Conservation (phyloP, 202 grass and related monocot species). For the Schoenoplectus tabernaemontani region DNA sequence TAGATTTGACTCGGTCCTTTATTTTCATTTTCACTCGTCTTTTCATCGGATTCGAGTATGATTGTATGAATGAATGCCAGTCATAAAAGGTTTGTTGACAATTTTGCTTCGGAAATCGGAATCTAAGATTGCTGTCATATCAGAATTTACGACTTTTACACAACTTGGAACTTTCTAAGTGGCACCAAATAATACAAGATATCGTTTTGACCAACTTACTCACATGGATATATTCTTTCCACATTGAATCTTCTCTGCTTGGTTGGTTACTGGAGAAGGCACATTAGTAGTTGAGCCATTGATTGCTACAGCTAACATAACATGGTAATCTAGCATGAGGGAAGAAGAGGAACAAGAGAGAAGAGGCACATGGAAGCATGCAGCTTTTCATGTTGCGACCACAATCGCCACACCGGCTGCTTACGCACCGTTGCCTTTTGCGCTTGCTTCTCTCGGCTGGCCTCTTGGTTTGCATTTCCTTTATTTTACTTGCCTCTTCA, state of each 20-base stretch:
- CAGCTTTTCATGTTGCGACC: constrained; percentile 62
- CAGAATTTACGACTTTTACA: not conserved
- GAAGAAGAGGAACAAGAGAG: constrained; percentile 13
- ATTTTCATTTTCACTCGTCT: not conserved
- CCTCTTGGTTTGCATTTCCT: constrained; percentile 35
- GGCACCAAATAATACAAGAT: not conserved
- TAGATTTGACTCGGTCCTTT: not conserved
- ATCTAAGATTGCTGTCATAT: not conserved
- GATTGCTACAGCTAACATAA: not conserved
- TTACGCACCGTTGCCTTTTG: constrained; percentile 64
- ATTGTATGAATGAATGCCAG: not conserved
- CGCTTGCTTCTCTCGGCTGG: constrained; percentile 77
- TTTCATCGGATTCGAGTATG: not conserved
- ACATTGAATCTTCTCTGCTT: not conserved
- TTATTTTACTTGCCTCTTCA: not conserved
- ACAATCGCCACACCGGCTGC: constrained; percentile 82
- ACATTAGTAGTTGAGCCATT: not conserved
- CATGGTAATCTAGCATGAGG: not conserved
- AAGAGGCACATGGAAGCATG: constrained; percentile 65
- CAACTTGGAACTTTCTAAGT: no score
- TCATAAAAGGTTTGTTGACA: not conserved
- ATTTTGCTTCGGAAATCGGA: not conserved
- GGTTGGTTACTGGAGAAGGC: not conserved
- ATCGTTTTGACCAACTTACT: not conserved
- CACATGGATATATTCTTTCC: not conserved